Evolutionary conservation across 2,329 filamentous ascomycete genomes (phyloP).

Genomic region (Chaetomiaceae sp.): DNA sequence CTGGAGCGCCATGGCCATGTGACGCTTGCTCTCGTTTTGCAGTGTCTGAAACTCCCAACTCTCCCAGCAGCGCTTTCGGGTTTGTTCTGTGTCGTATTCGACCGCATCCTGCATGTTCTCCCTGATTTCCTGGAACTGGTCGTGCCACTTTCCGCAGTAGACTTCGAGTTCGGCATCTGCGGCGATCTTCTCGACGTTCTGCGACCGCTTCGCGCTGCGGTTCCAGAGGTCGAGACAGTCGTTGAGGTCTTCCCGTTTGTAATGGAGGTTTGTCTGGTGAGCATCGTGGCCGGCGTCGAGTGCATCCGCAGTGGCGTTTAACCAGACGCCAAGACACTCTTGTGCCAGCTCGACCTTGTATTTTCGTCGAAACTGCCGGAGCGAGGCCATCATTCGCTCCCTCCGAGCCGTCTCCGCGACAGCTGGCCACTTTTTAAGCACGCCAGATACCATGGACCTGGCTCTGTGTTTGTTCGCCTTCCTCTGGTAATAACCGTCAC

Average conservation of each 20-base stretch:
- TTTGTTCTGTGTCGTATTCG: conserved; percentile 26
- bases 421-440: conserved; percentile 22
- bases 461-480: conserved; percentile 15
- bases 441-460: conserved; percentile 15
- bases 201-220: conserved; percentile 13
- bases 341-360: conserved; percentile 25
- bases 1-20: conserved; percentile 23
- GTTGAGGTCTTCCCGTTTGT: conserved; percentile 25
- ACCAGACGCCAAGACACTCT: conserved; percentile 26
- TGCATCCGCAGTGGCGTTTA: conserved; percentile 20
- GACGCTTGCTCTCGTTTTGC: conserved; percentile 23
- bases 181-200: conserved; percentile 24
- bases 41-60: conserved; percentile 28
- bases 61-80: conserved; percentile 20
- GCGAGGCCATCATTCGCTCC: conserved; percentile 23
- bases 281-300: conserved; percentile 25
- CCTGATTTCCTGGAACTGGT: conserved; percentile 18
- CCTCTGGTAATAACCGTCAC: conserved; percentile 7
- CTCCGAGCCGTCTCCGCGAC: conserved; percentile 21
- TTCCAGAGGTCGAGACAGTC: conserved; percentile 25
- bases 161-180: conserved; percentile 28
- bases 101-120: conserved; percentile 26
- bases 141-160: conserved; percentile 25
- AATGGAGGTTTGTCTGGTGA: conserved; percentile 23
- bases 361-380: conserved; percentile 25